Evolutionary conservation across 805 yeast species (phyloP).

Genomic region (Wickerhamomyces queroliae): DNA sequence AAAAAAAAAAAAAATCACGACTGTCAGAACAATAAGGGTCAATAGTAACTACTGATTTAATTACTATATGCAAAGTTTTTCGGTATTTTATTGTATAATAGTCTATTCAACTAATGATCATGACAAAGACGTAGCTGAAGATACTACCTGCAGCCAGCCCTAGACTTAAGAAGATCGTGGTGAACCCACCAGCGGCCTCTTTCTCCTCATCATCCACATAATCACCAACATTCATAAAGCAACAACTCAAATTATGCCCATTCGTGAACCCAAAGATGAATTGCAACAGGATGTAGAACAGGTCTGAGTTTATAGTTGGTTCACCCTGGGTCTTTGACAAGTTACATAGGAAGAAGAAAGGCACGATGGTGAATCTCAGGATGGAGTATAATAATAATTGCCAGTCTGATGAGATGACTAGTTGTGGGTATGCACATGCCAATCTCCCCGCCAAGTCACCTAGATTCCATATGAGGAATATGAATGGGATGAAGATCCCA

Average conservation of each 20-base stretch:
- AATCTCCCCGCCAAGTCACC: conserved; percentile 85
- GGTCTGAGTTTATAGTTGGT: conserved; percentile 45
- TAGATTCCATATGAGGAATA: conserved; percentile 79
- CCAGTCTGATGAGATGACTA: conserved; percentile 37
- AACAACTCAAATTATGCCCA: conserved; percentile 78
- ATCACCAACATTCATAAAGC: conserved; percentile 70
- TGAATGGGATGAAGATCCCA: conserved; percentile 61
- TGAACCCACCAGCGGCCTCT: conserved; percentile 93
- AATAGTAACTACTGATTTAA: too few relatives aligned
- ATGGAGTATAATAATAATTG: conserved; percentile 49
- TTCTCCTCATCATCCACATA: conserved; percentile 60
- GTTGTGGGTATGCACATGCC: conserved; percentile 43
- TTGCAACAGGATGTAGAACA: conserved; percentile 64
- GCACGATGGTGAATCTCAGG: conserved; percentile 54
- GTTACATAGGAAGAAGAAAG: conserved; percentile 68
- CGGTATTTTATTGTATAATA: too few relatives aligned
- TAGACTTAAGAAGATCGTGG: conserved; percentile 69
- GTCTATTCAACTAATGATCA: conserved; percentile 2
- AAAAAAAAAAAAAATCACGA: too few relatives aligned
- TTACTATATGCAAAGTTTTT: too few relatives aligned
- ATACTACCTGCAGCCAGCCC: conserved; percentile 81
- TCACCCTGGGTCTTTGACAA: conserved; percentile 20
- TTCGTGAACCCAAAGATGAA: conserved; percentile 79
- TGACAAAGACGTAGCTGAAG: conserved; percentile 62
- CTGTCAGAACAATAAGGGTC: too few relatives aligned